phyloP scores from a whole-genome alignment of 495 filamentous ascomycete species.

The Parathielavia hyrcaniae region DNA sequence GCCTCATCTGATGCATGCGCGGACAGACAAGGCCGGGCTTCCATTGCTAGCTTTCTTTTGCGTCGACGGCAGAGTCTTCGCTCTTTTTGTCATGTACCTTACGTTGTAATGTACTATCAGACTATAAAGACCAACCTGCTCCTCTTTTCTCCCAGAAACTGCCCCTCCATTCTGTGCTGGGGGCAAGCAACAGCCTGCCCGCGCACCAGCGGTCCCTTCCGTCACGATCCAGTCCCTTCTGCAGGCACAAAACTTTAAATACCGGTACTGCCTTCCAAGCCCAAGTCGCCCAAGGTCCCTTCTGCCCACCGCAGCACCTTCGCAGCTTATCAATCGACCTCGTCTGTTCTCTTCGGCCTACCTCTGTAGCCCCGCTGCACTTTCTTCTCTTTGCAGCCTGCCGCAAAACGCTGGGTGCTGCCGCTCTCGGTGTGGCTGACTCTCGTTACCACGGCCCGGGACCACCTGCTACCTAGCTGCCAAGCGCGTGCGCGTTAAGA shows the following conservation, averaged over 20 bases:
- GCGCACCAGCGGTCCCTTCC: constrained; percentile 32
- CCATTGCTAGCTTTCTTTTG: constrained; percentile 21
- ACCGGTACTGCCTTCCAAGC: constrained; percentile 21
- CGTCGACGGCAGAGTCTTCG: constrained; percentile 26
- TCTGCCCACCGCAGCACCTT: constrained; percentile 7
- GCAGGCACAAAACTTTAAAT: not conserved
- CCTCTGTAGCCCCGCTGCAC: constrained; percentile 2
- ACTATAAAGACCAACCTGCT: constrained; percentile 42
- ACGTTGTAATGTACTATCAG: constrained; percentile 23
- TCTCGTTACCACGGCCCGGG: not conserved
- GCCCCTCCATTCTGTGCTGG: constrained; percentile 39
- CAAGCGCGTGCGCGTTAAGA: constrained; percentile 20
- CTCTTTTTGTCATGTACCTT: constrained; percentile 23
- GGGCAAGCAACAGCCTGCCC: constrained; percentile 40
- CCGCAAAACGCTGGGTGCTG: not conserved
- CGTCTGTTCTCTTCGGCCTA: not conserved
- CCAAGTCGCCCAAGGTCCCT: constrained; percentile 5
- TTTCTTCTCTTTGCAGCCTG: constrained; percentile 6
- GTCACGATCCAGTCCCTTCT: constrained; percentile 1
- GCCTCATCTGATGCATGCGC: constrained; percentile 15
- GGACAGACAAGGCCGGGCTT: constrained; percentile 11
- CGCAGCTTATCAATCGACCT: constrained; percentile 1
- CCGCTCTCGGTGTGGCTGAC: constrained; percentile 5
- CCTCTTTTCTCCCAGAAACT: constrained; percentile 31
- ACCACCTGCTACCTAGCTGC: not conserved